Evolutionary conservation across 2,329 filamentous ascomycete species (phyloP).

Genomic region (Beauveria australis): DNA sequence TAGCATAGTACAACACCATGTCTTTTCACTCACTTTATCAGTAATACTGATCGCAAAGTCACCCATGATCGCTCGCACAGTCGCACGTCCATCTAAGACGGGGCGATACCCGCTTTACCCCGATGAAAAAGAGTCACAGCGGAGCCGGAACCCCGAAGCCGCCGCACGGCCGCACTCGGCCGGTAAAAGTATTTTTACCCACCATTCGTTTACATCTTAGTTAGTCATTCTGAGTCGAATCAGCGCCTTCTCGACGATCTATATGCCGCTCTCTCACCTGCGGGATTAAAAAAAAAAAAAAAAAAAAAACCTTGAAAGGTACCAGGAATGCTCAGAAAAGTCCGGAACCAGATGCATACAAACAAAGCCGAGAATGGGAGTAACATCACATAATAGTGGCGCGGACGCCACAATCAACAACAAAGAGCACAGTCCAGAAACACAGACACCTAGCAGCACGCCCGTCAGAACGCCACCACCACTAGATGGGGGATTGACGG

Average conservation of each 20-base stretch:
- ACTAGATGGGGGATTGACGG: conserved; percentile 28
- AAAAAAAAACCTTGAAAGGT: too few species aligned
- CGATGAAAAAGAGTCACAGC: background rate
- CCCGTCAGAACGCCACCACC: conserved; percentile 14
- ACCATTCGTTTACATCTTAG: too few species aligned
- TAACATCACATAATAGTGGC: too few species aligned
- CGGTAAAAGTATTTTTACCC: background rate
- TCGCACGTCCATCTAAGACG: background rate
- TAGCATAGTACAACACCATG: too few species aligned
- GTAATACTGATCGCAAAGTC: background rate
- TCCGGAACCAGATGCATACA: background rate
- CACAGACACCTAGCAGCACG: background rate
- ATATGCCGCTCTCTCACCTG: background rate
- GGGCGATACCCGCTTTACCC: background rate
- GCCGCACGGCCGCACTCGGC: background rate
- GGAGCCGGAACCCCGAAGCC: background rate
- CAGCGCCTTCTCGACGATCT: background rate
- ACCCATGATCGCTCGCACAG: background rate
- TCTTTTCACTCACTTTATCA: too few species aligned
- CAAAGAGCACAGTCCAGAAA: background rate
- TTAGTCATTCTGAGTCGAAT: background rate
- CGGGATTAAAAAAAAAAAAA: background rate
- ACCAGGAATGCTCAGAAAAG: background rate
- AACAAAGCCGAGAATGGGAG: background rate
- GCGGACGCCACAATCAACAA: background rate